Evolutionary conservation across 192 early-diverging fungal species (phyloP).

Genomic region (Spinellus fusiger): DNA sequence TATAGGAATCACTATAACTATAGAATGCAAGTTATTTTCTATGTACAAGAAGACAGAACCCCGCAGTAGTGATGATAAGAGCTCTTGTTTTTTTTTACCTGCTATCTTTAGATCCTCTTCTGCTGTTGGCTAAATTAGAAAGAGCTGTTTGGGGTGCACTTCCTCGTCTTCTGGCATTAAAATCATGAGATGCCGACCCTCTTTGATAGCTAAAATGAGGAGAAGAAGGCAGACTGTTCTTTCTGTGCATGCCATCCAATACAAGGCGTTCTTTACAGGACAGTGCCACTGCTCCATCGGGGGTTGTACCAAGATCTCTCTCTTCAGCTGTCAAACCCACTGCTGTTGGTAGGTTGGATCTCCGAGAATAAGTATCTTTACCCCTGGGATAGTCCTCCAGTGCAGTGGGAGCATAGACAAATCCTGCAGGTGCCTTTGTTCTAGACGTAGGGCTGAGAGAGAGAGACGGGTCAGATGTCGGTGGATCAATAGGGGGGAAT

Average conservation of each 20-base stretch:
- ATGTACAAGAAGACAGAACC: background rate
- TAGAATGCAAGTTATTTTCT: background rate
- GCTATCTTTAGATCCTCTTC: conserved; percentile 17
- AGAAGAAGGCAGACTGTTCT: background rate
- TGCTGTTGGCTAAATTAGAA: background rate
- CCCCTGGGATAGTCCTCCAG: background rate
- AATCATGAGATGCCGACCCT: background rate
- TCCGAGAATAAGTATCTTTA: background rate
- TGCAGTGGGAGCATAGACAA: conserved; percentile 14
- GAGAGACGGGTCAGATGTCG: conserved; percentile 2
- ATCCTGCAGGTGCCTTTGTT: conserved; percentile 2
- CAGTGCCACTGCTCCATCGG: background rate
- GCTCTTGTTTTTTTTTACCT: conserved; percentile 5
- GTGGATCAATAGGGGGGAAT: background rate
- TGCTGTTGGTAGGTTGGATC: background rate
- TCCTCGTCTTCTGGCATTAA: background rate
- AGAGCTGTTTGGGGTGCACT: background rate
- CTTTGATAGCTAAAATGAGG: background rate
- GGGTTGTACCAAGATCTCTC: background rate
- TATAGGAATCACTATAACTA: conserved; percentile 11
- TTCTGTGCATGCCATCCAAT: no score
- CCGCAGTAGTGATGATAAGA: background rate
- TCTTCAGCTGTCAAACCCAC: background rate
- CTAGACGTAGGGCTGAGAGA: conserved; percentile 1
- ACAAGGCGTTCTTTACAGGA: no score